Conservation (phyloP, 164 flowering plant species). For the Annona squamosa region DNA sequence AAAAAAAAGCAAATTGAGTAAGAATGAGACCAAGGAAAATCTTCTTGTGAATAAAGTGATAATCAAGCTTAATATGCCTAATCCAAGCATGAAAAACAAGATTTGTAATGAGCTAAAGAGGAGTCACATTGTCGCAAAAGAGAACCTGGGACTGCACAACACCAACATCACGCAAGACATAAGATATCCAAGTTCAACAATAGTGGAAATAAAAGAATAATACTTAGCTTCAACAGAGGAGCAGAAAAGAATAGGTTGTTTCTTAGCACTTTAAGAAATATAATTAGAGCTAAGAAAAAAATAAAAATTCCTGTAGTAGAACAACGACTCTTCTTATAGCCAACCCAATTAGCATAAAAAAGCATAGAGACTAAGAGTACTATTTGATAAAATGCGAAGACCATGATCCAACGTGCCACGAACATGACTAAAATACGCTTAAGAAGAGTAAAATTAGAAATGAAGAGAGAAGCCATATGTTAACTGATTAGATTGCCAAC, state of each 20-base stretch:
- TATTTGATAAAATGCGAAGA: background rate
- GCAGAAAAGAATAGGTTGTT: background rate
- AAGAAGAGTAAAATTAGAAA: background rate
- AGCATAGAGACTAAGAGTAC: too few species aligned
- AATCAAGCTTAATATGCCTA: background rate
- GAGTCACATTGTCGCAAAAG: background rate
- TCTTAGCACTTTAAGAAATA: background rate
- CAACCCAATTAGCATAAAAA: background rate
- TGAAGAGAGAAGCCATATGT: background rate
- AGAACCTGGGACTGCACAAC: background rate
- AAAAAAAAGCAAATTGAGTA: background rate
- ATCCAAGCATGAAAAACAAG: background rate
- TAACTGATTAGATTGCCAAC: background rate
- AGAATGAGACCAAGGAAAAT: background rate
- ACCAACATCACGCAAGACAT: background rate
- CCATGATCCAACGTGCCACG: background rate
- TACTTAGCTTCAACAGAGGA: background rate
- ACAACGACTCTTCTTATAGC: background rate
- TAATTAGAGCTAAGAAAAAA: background rate
- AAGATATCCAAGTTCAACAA: background rate
- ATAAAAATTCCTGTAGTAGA: background rate
- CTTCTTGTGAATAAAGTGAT: background rate
- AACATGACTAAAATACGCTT: background rate
- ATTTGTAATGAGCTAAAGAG: background rate
- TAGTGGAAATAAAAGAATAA: background rate